Evolutionary conservation across 1,284 basidiomycete species (phyloP).

Genomic region (Naganishia sp.): DNA sequence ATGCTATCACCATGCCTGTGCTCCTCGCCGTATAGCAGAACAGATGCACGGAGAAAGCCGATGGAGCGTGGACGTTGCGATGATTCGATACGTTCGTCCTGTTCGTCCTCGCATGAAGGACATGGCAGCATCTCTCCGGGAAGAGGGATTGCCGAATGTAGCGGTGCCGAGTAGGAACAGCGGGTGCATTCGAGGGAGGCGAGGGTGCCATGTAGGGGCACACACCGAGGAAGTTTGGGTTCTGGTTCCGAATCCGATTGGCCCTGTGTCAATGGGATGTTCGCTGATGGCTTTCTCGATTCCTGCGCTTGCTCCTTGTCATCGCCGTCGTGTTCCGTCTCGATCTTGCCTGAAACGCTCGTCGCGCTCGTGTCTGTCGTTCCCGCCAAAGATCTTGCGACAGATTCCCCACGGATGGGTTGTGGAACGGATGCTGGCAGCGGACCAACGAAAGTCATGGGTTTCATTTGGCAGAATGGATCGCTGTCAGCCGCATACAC

Average conservation of each 20-base stretch:
- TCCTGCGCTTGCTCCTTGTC: conserved; percentile 2
- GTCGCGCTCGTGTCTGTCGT: conserved; percentile 22
- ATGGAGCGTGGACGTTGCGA: conserved; percentile 80
- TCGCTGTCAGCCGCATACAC: conserved; percentile 8
- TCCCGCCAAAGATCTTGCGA: conserved; percentile 7
- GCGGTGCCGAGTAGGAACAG: conserved; percentile 70
- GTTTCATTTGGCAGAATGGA: conserved; percentile 8
- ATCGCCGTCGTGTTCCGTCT: conserved; percentile 11
- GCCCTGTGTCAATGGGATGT: no score
- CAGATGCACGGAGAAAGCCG: conserved; percentile 78
- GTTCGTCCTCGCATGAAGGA: conserved; percentile 71
- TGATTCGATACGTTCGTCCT: conserved; percentile 68
- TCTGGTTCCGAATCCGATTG: neutral
- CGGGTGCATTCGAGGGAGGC: conserved; percentile 76
- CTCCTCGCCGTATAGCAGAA: conserved; percentile 86
- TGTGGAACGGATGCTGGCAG: neutral
- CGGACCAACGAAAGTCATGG: neutral
- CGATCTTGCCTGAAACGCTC: conserved; percentile 20
- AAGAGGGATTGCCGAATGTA: conserved; percentile 63
- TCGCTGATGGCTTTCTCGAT: no score
- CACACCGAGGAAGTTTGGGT: conserved; percentile 64
- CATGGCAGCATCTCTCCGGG: conserved; percentile 66
- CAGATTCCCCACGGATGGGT: neutral
- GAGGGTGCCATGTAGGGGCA: conserved; percentile 87
- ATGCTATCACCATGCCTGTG: conserved; percentile 87